A percentile compares a stretch with the other conserved stretches of the same genome.
These are phyloP conservation scores for Macrolepiota fuliginosa DNA, from an alignment of 768 basidiomycete genomes.

Conservation along the genomic window DNA sequence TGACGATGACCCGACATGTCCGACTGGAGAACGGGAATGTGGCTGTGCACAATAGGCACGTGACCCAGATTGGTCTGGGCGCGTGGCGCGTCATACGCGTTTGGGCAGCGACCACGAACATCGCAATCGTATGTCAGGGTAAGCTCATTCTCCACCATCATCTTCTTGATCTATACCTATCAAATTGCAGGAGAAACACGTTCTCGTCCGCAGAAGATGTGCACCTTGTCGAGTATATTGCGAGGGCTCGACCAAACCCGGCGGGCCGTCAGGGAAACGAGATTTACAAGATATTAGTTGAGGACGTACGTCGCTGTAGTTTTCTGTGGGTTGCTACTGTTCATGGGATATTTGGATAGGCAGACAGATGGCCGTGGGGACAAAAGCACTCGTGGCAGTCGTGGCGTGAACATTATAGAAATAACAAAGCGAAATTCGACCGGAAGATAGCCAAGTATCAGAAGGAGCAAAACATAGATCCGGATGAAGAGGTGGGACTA, in stretches of 20 bases:
- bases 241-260: not conserved
- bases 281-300: not conserved
- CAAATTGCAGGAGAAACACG: not conserved
- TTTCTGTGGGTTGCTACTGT: not conserved
- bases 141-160: not conserved
- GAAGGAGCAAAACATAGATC: not conserved
- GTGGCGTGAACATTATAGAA: slow-evolving; percentile 60
- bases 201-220: not conserved
- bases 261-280: not conserved
- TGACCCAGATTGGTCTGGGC: not conserved
- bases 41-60: no score
- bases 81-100: not conserved
- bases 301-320: not conserved
- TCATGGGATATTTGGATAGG: slow-evolving; percentile 25
- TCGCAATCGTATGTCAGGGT: not conserved
- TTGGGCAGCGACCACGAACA: not conserved
- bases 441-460: slow-evolving; percentile 37
- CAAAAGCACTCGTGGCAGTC: slow-evolving; percentile 50
- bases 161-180: not conserved
- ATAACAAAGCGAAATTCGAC: slow-evolving; percentile 41
- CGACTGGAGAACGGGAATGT: no score
- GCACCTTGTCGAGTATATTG: not conserved
- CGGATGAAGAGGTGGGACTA: not conserved
- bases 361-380: slow-evolving; percentile 48
- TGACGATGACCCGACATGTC: no score